Base-by-base conservation (phyloP, 345 rosid genomes). In the Abelmoschus esculentus region DNA sequence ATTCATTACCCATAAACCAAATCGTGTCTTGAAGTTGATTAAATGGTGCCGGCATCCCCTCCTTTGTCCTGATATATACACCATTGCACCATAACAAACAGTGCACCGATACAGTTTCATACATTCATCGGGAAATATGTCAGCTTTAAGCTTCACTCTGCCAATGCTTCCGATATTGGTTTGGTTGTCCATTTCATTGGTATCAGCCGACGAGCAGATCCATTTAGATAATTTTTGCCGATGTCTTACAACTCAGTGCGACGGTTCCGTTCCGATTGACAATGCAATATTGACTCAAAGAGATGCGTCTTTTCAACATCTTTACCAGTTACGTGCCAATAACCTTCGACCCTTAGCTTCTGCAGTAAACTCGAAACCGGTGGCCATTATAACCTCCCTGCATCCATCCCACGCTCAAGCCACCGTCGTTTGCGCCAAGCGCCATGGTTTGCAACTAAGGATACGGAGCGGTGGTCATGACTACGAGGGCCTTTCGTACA, bases 381-480 rank as follows among this genome's bases (percentile, higher is more conserved):
- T 76, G 9, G 80, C 84, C 55, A 88, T 92, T 59, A 38, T 89
- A 54, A 75, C 93, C 0, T 86, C 97, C 1, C 32, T 70, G 7
- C 80, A 82, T 7, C 76, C 74, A 17, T 78, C 89, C 3, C 98
- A 90, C 62, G 83, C 88, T 8, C 96, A 86, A 71, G 85, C 92
- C 10, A 76, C 89, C 0, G 79, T 88, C 15, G 26, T 76, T 71
- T 89, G 96, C 64, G 73, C 86, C 44, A 64, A 70, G 11, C 32
- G 67, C 2, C 75, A 71, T 34, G 82, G 80, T 52, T 64, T 81
- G 4, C 86, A 81, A 28, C 61, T 92, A 64, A 80, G 80, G 32
- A 77, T 77, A 56, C 84, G 96, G 31, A 89, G 97, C 19, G 96
- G 96, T 0, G 96, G 97, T 46, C 97, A 91, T 71, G 91, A 89